Evolutionary conservation across 164 flowering plant species (phyloP).

Genomic region (Nymphaea thermarum): DNA sequence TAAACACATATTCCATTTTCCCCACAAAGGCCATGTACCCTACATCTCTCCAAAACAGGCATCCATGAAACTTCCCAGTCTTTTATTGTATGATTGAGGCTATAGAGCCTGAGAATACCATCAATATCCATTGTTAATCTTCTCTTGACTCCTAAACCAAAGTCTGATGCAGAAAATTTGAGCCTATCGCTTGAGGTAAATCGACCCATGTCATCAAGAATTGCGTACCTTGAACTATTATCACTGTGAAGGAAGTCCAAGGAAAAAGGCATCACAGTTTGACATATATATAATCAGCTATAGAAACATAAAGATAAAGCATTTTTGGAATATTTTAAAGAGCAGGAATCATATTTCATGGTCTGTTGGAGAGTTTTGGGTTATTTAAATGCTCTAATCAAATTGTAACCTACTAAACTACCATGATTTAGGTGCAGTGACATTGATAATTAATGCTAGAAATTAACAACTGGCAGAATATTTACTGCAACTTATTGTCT

Average conservation of each 20-base stretch:
- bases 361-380: no score
- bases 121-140: conserved; percentile 14
- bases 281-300: no score
- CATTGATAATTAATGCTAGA: no score
- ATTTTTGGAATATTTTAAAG: no score
- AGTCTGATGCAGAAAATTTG: conserved; percentile 10
- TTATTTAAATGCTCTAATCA: no score
- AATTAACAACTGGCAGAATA: no score
- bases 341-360: no score
- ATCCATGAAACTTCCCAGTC: conserved; percentile 14
- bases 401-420: no score
- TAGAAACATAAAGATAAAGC: no score
- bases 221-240: conserved; percentile 11
- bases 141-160: conserved; percentile 10
- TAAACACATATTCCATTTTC: conserved; percentile 16
- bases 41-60: conserved; percentile 9
- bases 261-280: no score
- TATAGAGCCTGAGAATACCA: conserved; percentile 17
- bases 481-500: no score
- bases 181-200: conserved; percentile 8
- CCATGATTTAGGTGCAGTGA: background rate
- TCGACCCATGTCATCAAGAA: conserved; percentile 11
- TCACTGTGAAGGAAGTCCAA: background rate
- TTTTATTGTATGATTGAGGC: conserved; percentile 6
- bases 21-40: conserved; percentile 14